A percentile compares a stretch with the other conserved stretches of the same genome.
Evolutionary conservation across 202 grass and related monocot genomes (phyloP).

Genomic region (Setaria viridis): DNA sequence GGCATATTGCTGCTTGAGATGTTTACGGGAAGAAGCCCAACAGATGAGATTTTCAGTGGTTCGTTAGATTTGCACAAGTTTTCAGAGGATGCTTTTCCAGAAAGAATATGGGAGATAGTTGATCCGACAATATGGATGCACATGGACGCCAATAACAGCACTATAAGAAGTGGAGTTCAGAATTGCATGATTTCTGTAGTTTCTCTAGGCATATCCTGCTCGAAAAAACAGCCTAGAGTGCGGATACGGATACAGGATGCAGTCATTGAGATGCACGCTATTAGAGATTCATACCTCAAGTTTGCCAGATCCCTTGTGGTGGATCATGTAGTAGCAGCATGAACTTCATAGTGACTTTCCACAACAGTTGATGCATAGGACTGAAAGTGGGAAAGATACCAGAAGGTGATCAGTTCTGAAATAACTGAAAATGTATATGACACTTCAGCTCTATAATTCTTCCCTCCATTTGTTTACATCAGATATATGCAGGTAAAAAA

Average conservation of each 20-base stretch:
- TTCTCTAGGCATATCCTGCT: conserved; percentile 52
- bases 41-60: conserved; percentile 32
- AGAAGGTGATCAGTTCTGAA: not conserved
- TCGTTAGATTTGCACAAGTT: conserved; percentile 10
- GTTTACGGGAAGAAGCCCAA: conserved; percentile 23
- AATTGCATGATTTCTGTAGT: conserved; percentile 34
- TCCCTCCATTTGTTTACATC: not conserved
- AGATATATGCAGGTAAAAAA: not conserved
- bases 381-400: not conserved
- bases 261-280: conserved; percentile 39
- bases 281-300: conserved; percentile 41
- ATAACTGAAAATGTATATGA: not conserved
- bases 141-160: not conserved
- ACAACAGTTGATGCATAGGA: too few relatives aligned
- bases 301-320: not conserved
- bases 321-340: not conserved
- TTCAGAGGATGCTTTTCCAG: not conserved
- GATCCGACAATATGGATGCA: conserved; percentile 18
- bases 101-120: not conserved
- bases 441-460: not conserved
- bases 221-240: conserved; percentile 33
- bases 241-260: conserved; percentile 39
- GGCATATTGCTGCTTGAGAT: conserved; percentile 37
- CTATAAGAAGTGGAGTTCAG: not conserved
- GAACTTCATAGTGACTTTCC: not conserved